These are phyloP conservation scores for Suhomyces atakaporum DNA, from an alignment of 1,139 yeast genomes.

Conservation along the genomic window DNA sequence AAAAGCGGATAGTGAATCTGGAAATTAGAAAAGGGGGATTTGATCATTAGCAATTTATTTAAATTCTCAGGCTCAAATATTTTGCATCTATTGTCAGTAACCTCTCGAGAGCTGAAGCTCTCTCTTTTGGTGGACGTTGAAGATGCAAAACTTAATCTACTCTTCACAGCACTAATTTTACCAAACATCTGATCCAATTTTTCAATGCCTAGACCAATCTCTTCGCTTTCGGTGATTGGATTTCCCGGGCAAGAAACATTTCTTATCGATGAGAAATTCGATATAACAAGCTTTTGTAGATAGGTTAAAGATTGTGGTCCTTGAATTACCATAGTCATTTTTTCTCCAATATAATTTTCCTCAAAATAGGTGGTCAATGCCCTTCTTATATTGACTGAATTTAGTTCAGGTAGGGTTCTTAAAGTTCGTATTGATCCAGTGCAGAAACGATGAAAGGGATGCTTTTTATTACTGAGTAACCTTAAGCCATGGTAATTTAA, in stretches of 20 bases:
- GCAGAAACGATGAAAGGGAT: slow-evolving; percentile 47
- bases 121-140: too few relatives aligned
- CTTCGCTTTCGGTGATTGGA: too few relatives aligned
- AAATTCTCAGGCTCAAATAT: slow-evolving; percentile 1
- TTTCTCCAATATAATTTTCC: slow-evolving; percentile 34
- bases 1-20: slow-evolving; percentile 42
- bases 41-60: slow-evolving; percentile 10
- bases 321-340: slow-evolving; percentile 56
- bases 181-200: too few relatives aligned
- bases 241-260: neutral
- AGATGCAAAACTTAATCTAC: too few relatives aligned
- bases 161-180: too few relatives aligned
- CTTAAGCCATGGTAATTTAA: slow-evolving; percentile 60
- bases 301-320: slow-evolving; percentile 65
- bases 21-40: slow-evolving; percentile 16
- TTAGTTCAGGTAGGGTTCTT: slow-evolving; percentile 16
- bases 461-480: slow-evolving; percentile 43
- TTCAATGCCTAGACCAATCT: too few relatives aligned
- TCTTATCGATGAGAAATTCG: slow-evolving; percentile 32
- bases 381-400: slow-evolving; percentile 22
- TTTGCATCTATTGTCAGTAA: neutral
- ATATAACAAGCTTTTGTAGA: slow-evolving; percentile 51
- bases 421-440: slow-evolving; percentile 47
- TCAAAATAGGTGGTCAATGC: slow-evolving; percentile 30
- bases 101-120: too few relatives aligned